Base-by-base conservation (phyloP, 2,329 filamentous ascomycete genomes). In the Arthrobotrys conoides region DNA sequence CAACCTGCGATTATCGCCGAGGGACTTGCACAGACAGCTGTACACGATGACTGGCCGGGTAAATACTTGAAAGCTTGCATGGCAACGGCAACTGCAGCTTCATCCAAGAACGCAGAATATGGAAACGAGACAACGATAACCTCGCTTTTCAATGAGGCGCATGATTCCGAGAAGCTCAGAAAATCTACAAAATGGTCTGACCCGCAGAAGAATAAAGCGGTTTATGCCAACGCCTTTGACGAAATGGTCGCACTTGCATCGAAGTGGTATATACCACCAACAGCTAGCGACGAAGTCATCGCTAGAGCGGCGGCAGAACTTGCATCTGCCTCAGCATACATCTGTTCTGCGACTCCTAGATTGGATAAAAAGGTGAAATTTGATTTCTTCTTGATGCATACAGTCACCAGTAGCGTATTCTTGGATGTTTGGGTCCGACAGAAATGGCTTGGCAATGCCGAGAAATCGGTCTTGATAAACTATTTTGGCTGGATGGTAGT, bases 381-480 rank as follows among this genome's bases (percentile, higher is more conserved):
- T 83, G 94, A 97, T 83, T 97, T 97, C 84, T 96, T 91, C 86
- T 81, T 90, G 70, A 94, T 94, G 82, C 94, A 97, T 84, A 89
- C 90, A 82, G 85, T 95, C 81, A 97, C 92, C 82, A 86, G 87
- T 10, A 91, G 91, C n/a, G 89, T 97, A 80, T 96, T 95, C 85
- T 87, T 93, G 80, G 86, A 87, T 5, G 83, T 87, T 6, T 87
- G 97, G 83, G 88, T 90, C 82, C 85, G 85, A 10, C 87, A 87
- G 80, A 80, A 86, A 44, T 96, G 89, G 88, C 86, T 94, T 51
- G 86, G 89, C 0, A 82, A 85, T 0, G 86, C 86, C 6, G 86
- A 86, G 59, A 95, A 94, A 83, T 86, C 87, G 12, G 89, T 92
- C 5, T 85, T 97, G 0, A 86, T 97, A 6, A 92, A 96, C 84